phyloP scores from a whole-genome alignment of 805 yeast species.

The Kodamaea restingae region DNA sequence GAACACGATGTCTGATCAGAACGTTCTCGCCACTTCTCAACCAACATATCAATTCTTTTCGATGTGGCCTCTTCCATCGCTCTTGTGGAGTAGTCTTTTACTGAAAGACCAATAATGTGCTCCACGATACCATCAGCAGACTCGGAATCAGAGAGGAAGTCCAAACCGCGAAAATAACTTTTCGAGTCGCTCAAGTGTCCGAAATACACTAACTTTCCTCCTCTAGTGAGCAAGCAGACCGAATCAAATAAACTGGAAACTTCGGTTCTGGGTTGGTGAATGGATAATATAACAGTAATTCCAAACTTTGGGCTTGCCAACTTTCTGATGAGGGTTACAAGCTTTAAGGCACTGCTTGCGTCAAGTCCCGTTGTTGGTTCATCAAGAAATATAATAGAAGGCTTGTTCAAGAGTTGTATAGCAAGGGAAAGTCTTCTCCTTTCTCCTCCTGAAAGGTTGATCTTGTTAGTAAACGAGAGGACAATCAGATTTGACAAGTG shows the following conservation, averaged over 20 bases:
- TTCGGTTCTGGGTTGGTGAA: slow-evolving; percentile 83
- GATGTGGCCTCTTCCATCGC: slow-evolving; percentile 21
- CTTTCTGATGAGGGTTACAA: slow-evolving; percentile 57
- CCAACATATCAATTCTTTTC: slow-evolving; percentile 23
- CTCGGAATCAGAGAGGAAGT: slow-evolving; percentile 10
- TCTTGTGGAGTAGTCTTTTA: slow-evolving; percentile 29
- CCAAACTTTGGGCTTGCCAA: slow-evolving; percentile 47
- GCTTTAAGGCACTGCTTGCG: slow-evolving; percentile 65
- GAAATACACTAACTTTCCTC: slow-evolving; percentile 48
- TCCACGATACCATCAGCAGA: slow-evolving; percentile 22
- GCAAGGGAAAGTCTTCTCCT: slow-evolving; percentile 74
- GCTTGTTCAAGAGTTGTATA: slow-evolving; percentile 70
- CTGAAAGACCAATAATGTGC: slow-evolving; percentile 34
- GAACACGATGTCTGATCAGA: background rate
- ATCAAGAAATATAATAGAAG: slow-evolving; percentile 72
- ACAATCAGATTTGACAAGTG: slow-evolving; percentile 17
- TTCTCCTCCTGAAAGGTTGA: slow-evolving; percentile 82
- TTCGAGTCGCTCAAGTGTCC: slow-evolving; percentile 45
- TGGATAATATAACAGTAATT: slow-evolving; percentile 68
- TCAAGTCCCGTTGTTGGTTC: slow-evolving; percentile 90
- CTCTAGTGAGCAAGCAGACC: slow-evolving; percentile 57
- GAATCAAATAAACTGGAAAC: slow-evolving; percentile 66
- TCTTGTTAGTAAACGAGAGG: slow-evolving; percentile 29
- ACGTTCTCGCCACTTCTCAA: slow-evolving; percentile 22
- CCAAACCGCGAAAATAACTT: slow-evolving; percentile 42